Percentiles rank a stretch among this genome's conserved stretches.
phyloP scores from a whole-genome alignment of 2,329 filamentous ascomycete species.

The Arthroderma uncinatum region DNA sequence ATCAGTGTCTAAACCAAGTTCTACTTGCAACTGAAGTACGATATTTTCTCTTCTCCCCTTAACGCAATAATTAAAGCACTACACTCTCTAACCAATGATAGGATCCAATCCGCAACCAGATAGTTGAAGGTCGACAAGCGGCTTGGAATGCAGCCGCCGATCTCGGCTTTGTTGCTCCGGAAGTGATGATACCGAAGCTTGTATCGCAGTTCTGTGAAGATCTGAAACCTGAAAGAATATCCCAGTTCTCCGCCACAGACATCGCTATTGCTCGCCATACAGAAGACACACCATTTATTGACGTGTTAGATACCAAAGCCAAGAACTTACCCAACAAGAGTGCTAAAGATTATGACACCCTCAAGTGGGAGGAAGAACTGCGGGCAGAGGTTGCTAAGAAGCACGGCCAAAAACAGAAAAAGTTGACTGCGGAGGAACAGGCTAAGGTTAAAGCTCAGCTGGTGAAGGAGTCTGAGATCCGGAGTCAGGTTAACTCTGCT shows the following conservation, averaged over 20 bases:
- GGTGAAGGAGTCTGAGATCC: slow-evolving; percentile 71
- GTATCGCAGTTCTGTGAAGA: slow-evolving; percentile 64
- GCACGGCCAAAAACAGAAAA: slow-evolving; percentile 73
- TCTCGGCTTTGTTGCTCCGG: slow-evolving; percentile 83
- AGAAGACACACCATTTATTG: slow-evolving; percentile 77
- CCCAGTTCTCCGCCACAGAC: slow-evolving; percentile 69
- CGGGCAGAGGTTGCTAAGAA: slow-evolving; percentile 80
- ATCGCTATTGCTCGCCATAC: slow-evolving; percentile 87
- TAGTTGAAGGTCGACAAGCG: slow-evolving; percentile 45
- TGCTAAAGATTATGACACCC: slow-evolving; percentile 83
- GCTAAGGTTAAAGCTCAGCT: slow-evolving; percentile 85
- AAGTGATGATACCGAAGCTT: slow-evolving; percentile 63
- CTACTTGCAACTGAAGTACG: slow-evolving; percentile 46
- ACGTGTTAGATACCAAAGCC: slow-evolving; percentile 77
- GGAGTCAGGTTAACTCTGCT: slow-evolving; percentile 56
- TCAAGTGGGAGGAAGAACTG: slow-evolving; percentile 96
- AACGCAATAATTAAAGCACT: not conserved
- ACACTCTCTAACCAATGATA: slow-evolving; percentile 8
- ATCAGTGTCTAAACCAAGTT: slow-evolving; percentile 59
- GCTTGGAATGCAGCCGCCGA: slow-evolving; percentile 80
- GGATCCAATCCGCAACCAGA: slow-evolving; percentile 27
- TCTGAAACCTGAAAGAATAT: slow-evolving; percentile 57
- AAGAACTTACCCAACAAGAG: slow-evolving; percentile 69
- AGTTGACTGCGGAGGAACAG: slow-evolving; percentile 78
- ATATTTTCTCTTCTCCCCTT: slow-evolving; percentile 23